phyloP scores from a whole-genome alignment of 1,284 basidiomycete species.

The Malassezia arunalokei region DNA sequence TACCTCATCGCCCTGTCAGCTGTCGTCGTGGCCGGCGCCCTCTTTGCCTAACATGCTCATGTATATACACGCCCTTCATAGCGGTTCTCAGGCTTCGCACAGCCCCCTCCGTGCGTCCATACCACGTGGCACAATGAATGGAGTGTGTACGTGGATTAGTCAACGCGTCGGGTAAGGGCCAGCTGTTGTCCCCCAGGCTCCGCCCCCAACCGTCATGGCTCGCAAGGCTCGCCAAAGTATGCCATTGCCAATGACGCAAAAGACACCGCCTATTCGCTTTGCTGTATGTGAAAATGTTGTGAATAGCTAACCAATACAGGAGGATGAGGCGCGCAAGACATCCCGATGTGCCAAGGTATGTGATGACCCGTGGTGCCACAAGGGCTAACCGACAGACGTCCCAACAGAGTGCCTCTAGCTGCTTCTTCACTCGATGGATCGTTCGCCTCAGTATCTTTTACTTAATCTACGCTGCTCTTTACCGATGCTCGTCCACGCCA shows the following conservation, averaged over 20 bases:
- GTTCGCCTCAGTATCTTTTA: constrained; percentile 6
- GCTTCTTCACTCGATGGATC: not conserved
- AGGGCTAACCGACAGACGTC: not conserved
- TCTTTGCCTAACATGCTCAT: not conserved
- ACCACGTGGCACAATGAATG: no score
- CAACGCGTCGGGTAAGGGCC: no score
- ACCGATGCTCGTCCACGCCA: constrained; percentile 32
- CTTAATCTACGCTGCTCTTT: constrained; percentile 26
- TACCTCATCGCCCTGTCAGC: not conserved
- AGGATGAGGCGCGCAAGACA: not conserved
- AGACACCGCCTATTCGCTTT: constrained; percentile 16
- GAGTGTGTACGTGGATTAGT: no score
- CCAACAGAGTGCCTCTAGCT: not conserved
- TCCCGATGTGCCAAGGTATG: not conserved
- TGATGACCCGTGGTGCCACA: not conserved
- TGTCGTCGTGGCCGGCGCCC: not conserved
- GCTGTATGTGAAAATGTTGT: constrained; percentile 7
- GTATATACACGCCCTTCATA: no score
- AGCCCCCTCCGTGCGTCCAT: no score
- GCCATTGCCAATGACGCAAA: not conserved
- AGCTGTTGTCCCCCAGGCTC: no score
- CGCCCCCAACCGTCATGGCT: constrained; percentile 6
- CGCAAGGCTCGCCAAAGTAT: constrained; percentile 3
- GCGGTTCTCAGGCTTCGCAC: no score
- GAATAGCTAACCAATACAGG: not conserved